These are phyloP conservation scores for Fraxinus quadrangulata DNA, from an alignment of 257 asterid species.

Conservation along the genomic window DNA sequence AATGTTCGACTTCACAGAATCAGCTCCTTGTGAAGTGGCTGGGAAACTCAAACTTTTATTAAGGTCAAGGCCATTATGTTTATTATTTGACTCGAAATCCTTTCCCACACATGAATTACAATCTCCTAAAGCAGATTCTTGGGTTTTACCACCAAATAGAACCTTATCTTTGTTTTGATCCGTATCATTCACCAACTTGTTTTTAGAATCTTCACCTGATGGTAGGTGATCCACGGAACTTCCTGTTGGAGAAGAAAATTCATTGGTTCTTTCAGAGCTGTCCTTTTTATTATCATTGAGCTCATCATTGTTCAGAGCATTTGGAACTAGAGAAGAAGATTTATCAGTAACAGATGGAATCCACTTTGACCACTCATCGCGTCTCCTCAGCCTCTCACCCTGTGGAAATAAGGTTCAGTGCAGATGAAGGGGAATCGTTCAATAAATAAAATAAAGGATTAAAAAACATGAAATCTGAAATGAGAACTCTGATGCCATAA, in stretches of 20 bases:
- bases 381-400: conserved; percentile 88
- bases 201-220: conserved; percentile 26
- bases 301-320: conserved; percentile 33
- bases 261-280: conserved; percentile 28
- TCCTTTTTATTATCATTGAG: conserved; percentile 40
- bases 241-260: conserved; percentile 32
- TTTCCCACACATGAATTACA: conserved; percentile 28
- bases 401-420: conserved; percentile 34
- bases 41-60: conserved; percentile 26
- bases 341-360: conserved; percentile 41
- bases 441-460: neutral
- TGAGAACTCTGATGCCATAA: conserved; percentile 21
- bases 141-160: conserved; percentile 32
- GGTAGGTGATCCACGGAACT: conserved; percentile 31
- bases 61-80: conserved; percentile 25
- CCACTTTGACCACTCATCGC: conserved; percentile 85
- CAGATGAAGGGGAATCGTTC: conserved; percentile 22
- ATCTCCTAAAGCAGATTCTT: conserved; percentile 27
- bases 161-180: conserved; percentile 32
- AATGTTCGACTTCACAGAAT: conserved; percentile 24
- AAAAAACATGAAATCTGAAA: neutral
- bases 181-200: conserved; percentile 25
- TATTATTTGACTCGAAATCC: conserved; percentile 26
- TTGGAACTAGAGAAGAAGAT: conserved; percentile 34
- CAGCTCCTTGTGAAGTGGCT: conserved; percentile 34